A percentile compares a stretch with the other conserved stretches of the same genome.
These are phyloP conservation scores for Omphalotus olearius DNA, from an alignment of 1,284 basidiomycete genomes.

Conservation along the genomic window DNA sequence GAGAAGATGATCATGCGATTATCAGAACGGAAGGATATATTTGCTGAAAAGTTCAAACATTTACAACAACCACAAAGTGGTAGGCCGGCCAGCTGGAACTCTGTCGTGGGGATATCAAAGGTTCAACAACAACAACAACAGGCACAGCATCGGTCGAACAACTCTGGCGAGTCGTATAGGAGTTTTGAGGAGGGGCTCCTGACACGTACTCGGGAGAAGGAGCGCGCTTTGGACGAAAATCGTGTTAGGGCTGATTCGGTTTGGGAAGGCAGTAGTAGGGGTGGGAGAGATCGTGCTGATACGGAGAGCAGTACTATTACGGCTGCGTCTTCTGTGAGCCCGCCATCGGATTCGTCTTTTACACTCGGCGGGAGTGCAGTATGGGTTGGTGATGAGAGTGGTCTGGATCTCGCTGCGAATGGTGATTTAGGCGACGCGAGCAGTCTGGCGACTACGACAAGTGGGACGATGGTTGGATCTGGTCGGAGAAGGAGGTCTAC, in stretches of 20 bases:
- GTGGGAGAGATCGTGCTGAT: conserved; percentile 33
- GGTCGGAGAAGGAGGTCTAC: conserved; percentile 59
- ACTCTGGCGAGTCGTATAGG: conserved; percentile 56
- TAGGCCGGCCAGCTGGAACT: conserved; percentile 3
- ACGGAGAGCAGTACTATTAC: conserved; percentile 33
- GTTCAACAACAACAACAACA: conserved; percentile 6
- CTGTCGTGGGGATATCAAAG: conserved; percentile 1
- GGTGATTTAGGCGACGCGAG: conserved; percentile 30
- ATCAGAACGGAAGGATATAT: conserved; percentile 89
- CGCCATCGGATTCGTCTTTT: conserved; percentile 67
- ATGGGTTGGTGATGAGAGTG: conserved; percentile 74
- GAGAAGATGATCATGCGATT: conserved; percentile 90
- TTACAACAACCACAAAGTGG: conserved; percentile 20
- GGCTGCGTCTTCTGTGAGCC: conserved; percentile 27
- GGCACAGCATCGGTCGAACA: conserved; percentile 43
- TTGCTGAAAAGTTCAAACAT: conserved; percentile 74
- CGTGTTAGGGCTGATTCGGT: conserved; percentile 15
- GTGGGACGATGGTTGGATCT: conserved; percentile 33
- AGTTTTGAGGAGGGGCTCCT: conserved; percentile 65
- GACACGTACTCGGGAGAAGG: conserved; percentile 35
- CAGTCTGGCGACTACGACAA: conserved; percentile 31
- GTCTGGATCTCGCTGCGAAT: conserved; percentile 34
- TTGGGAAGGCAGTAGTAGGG: conserved; percentile 22
- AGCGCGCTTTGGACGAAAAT: conserved; percentile 23
- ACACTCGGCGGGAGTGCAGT: conserved; percentile 72